A percentile compares a stretch with the other conserved stretches of the same genome.
These are phyloP conservation scores for Nicotiana undulata DNA, from an alignment of 257 asterid species.

Conservation along the genomic window DNA sequence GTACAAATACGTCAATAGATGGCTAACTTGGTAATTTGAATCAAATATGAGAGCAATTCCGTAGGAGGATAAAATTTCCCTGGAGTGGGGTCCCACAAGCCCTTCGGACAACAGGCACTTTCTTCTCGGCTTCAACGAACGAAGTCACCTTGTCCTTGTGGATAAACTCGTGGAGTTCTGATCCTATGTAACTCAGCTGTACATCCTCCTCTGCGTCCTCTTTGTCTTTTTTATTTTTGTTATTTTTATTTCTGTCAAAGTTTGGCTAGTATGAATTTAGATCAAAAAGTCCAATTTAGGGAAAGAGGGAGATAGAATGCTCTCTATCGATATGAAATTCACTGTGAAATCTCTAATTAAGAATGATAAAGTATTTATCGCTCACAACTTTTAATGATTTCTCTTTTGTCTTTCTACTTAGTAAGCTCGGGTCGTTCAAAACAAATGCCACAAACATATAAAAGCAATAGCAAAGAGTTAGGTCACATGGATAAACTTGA, in stretches of 20 bases:
- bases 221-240: too few relatives aligned
- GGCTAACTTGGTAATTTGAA: not conserved
- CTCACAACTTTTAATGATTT: too few relatives aligned
- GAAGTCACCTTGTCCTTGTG: not conserved
- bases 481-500: not conserved
- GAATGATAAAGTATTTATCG: too few relatives aligned
- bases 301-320: too few relatives aligned
- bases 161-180: constrained; percentile 13
- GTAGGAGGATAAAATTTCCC: not conserved
- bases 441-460: not conserved
- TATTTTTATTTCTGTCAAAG: too few relatives aligned
- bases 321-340: too few relatives aligned
- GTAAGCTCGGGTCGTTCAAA: not conserved
- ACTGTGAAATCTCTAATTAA: too few relatives aligned
- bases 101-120: not conserved
- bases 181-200: not conserved
- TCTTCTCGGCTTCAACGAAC: constrained; percentile 2
- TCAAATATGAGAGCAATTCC: not conserved
- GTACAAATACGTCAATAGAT: too few relatives aligned
- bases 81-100: not conserved
- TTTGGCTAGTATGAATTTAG: too few relatives aligned
- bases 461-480: not conserved
- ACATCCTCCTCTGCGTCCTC: not conserved
- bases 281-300: too few relatives aligned
- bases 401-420: too few relatives aligned